These are phyloP conservation scores for Cordyceps farinosa DNA, from an alignment of 2,329 filamentous ascomycete species.

Conservation along the genomic window DNA sequence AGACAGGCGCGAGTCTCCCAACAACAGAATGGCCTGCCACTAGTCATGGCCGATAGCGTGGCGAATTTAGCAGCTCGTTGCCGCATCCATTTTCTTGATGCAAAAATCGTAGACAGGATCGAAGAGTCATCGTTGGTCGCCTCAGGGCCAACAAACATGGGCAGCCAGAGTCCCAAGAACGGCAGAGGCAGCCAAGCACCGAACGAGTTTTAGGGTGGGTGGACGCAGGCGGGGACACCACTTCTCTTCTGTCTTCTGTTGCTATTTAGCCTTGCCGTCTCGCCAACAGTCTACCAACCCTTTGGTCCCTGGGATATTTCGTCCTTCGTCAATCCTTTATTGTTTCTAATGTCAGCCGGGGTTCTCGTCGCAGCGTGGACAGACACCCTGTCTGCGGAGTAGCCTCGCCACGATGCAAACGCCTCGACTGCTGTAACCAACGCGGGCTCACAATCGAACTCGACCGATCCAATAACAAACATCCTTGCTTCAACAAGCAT, in stretches of 20 bases:
- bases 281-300: neutral
- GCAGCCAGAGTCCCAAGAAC: neutral
- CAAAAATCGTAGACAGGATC: conserved; percentile 6
- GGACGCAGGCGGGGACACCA: conserved; percentile 3
- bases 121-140: conserved; percentile 5
- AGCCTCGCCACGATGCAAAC: no score
- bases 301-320: no score
- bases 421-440: no score
- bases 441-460: no score
- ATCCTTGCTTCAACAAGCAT: no score
- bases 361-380: no score
- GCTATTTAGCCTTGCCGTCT: neutral
- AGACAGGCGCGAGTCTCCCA: neutral
- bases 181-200: neutral
- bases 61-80: neutral
- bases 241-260: neutral
- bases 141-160: neutral
- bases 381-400: no score
- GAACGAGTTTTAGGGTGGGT: neutral
- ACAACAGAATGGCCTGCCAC: neutral
- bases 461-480: no score
- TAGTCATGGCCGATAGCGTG: conserved; percentile 1
- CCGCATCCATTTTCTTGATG: neutral
- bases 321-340: neutral
- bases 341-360: neutral